Evolutionary conservation across 352 stramenopile genomes (phyloP).

Genomic region (Pythium aphanidermatum): DNA sequence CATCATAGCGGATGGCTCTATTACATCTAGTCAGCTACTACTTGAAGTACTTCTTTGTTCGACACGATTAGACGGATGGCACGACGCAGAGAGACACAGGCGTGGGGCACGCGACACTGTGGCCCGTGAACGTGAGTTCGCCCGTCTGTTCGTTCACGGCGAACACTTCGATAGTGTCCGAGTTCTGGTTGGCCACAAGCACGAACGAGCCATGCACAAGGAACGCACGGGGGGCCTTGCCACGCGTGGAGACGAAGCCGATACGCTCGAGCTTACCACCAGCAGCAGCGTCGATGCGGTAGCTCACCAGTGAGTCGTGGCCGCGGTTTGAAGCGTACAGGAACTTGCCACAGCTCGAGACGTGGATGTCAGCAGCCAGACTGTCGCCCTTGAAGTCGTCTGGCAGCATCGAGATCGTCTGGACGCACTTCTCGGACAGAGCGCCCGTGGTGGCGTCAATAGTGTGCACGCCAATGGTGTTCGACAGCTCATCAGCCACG

Average conservation of each 20-base stretch:
- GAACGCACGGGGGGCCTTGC: constrained; percentile 30
- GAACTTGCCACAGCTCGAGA: constrained; percentile 31
- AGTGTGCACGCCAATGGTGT: constrained; percentile 52
- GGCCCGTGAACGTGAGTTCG: constrained; percentile 27
- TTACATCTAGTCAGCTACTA: no score
- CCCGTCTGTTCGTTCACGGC: constrained; percentile 26
- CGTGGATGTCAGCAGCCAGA: constrained; percentile 27
- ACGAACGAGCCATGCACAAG: constrained; percentile 24
- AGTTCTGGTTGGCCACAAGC: constrained; percentile 43
- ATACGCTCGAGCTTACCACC: constrained; percentile 20
- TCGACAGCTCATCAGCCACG: constrained; percentile 65
- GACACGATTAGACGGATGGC: constrained; percentile 8
- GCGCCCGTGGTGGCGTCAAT: constrained; percentile 36
- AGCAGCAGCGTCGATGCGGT: constrained; percentile 18
- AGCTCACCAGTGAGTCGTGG: constrained; percentile 33
- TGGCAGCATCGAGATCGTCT: constrained; percentile 64
- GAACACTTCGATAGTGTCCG: constrained; percentile 41
- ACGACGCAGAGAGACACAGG: constrained; percentile 30
- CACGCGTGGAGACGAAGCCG: constrained; percentile 25
- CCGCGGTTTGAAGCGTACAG: constrained; percentile 42
- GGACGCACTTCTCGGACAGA: constrained; percentile 34
- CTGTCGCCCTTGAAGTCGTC: constrained; percentile 28
- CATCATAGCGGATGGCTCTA: no score
- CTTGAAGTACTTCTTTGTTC: no score
- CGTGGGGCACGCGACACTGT: constrained; percentile 24